Evolutionary conservation across 495 filamentous ascomycete genomes (phyloP).

Genomic region (Immersiella caudata): DNA sequence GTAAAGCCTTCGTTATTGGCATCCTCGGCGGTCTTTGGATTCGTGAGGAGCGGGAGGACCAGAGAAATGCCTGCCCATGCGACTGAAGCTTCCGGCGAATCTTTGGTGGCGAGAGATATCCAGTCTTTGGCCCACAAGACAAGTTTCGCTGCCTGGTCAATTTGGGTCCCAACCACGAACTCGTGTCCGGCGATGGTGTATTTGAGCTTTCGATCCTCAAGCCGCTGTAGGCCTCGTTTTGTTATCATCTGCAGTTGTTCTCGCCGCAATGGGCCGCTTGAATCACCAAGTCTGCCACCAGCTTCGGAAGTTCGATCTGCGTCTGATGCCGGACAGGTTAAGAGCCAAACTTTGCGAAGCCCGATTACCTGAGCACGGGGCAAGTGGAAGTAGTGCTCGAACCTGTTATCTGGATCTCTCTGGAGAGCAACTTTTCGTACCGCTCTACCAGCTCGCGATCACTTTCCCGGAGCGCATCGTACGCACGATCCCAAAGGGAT

Average conservation of each 20-base stretch:
- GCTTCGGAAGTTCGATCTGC: no score
- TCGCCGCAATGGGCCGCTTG: no score
- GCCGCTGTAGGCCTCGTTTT: not conserved
- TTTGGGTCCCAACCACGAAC: not conserved
- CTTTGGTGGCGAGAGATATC: not conserved
- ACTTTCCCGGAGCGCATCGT: no score
- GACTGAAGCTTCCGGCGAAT: conserved; percentile 30
- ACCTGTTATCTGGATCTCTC: no score
- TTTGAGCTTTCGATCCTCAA: not conserved
- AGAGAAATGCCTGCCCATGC: conserved; percentile 33
- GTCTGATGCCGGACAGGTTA: no score
- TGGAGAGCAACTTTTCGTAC: no score
- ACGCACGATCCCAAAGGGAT: not conserved
- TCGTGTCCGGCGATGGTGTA: not conserved
- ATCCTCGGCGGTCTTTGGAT: conserved; percentile 24
- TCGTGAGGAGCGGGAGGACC: conserved; percentile 35
- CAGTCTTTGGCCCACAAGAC: not conserved
- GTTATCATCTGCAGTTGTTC: no score
- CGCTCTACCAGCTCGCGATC: no score
- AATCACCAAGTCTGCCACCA: no score
- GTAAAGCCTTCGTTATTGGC: conserved; percentile 34
- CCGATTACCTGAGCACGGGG: no score
- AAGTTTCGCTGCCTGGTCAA: not conserved
- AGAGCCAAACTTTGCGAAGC: no score
- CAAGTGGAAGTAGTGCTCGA: no score